These are phyloP conservation scores for Ceratocystis harringtonii DNA, from an alignment of 2,329 filamentous ascomycete genomes.

Conservation along the genomic window DNA sequence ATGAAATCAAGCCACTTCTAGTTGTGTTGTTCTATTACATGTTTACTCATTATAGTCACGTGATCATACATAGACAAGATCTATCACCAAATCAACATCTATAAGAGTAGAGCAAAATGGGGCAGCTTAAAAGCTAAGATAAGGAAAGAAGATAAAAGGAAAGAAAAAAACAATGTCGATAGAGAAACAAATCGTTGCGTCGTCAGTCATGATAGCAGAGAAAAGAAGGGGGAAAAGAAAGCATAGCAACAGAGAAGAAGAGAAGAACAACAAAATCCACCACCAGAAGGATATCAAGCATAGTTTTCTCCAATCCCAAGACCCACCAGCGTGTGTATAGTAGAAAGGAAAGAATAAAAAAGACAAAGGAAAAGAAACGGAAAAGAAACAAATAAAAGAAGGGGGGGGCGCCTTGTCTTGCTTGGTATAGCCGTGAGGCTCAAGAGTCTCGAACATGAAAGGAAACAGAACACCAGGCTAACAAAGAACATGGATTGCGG, in stretches of 20 bases:
- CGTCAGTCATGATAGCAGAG: constrained; percentile 16
- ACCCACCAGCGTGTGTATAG: background rate
- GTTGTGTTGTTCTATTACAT: too few relatives aligned
- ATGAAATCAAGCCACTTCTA: background rate
- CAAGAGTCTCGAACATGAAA: background rate
- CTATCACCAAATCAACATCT: background rate
- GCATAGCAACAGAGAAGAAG: background rate
- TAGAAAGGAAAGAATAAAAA: background rate
- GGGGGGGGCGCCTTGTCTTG: background rate
- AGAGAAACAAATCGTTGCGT: constrained; percentile 12
- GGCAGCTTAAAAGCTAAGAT: background rate
- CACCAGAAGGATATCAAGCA: constrained; percentile 2
- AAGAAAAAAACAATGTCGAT: background rate
- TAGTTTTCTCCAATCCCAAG: background rate
- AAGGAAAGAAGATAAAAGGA: constrained; percentile 7
- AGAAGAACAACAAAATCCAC: background rate
- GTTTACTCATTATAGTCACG: background rate
- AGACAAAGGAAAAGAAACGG: background rate
- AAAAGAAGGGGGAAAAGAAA: background rate
- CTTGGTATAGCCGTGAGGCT: background rate
- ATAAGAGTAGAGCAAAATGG: background rate
- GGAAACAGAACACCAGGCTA: background rate
- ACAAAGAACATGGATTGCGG: background rate
- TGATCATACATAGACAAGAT: background rate
- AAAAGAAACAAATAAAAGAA: background rate